Conservation (phyloP, 305 asterid genomes). For the Fraxinus dipetala region DNA sequence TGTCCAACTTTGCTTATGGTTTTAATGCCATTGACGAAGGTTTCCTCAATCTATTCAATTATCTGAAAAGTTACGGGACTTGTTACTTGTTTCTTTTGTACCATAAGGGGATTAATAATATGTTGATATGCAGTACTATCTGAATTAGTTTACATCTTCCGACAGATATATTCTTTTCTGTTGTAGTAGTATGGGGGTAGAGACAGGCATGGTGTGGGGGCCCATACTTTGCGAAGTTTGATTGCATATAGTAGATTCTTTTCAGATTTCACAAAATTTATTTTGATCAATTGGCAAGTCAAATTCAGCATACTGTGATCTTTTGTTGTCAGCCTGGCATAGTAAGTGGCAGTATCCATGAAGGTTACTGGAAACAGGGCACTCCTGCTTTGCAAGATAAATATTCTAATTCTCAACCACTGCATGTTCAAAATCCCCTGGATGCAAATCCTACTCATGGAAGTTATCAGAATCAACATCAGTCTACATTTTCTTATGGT, state of each 20-base stretch:
- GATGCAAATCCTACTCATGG: constrained; percentile 43
- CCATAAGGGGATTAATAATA: not conserved
- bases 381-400: constrained; percentile 56
- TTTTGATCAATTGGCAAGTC: constrained; percentile 17
- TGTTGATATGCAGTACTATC: not conserved
- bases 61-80: constrained; percentile 8
- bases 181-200: not conserved
- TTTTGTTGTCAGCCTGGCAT: constrained; percentile 68
- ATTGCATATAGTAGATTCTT: constrained; percentile 12
- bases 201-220: not conserved
- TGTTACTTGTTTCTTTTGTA: constrained; percentile 3
- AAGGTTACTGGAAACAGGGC: constrained; percentile 66
- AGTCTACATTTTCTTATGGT: constrained; percentile 47
- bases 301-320: constrained; percentile 30
- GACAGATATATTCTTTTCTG: not conserved
- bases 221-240: not conserved
- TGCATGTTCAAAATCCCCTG: constrained; percentile 48
- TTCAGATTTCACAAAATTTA: not conserved
- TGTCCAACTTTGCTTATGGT: not conserved
- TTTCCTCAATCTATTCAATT: not conserved
- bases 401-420: constrained; percentile 44
- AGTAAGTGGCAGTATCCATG: constrained; percentile 47
- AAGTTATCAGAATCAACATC: constrained; percentile 53
- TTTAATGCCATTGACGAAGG: not conserved
- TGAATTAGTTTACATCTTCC: not conserved